Conservation (phyloP, 2,329 filamentous ascomycete genomes). For the Ophiostoma triangulosporum region DNA sequence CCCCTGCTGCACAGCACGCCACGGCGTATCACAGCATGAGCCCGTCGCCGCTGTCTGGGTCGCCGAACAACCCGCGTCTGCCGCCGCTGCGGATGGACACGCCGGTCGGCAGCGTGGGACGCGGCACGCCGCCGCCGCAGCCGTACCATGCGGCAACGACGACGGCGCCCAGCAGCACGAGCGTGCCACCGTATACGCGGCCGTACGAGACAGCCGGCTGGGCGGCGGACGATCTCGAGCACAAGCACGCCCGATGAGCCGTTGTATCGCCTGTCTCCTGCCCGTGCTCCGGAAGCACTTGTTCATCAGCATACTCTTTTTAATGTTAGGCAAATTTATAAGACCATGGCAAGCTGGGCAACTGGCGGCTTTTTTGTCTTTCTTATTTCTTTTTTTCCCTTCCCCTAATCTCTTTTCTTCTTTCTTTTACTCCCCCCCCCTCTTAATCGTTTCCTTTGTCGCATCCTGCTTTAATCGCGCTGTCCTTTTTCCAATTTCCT, state of each 20-base stretch:
- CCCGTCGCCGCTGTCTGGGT: conserved; percentile 10
- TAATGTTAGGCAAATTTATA: neutral
- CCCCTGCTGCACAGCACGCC: neutral
- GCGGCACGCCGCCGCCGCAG: conserved; percentile 5
- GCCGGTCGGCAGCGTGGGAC: conserved; percentile 9
- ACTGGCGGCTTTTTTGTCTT: neutral
- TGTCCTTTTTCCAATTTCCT: neutral
- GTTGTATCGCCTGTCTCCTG: neutral
- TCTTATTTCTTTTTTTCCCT: neutral
- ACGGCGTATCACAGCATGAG: conserved; percentile 9
- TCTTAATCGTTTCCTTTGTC: neutral
- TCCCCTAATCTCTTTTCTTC: neutral
- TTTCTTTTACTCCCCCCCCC: neutral
- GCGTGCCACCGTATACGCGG: conserved; percentile 13
- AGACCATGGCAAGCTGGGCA: neutral
- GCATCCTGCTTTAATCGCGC: neutral
- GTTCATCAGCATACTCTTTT: neutral
- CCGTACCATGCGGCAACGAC: neutral
- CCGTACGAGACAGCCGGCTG: conserved; percentile 11
- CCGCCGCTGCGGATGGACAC: conserved; percentile 11
- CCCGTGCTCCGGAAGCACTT: conserved; percentile 1
- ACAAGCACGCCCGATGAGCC: neutral
- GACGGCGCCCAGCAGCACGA: neutral
- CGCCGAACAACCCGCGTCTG: conserved; percentile 9
- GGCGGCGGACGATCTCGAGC: conserved; percentile 3